phyloP scores from a whole-genome alignment of 2,329 filamentous ascomycete species.

The Curvularia spicifera region DNA sequence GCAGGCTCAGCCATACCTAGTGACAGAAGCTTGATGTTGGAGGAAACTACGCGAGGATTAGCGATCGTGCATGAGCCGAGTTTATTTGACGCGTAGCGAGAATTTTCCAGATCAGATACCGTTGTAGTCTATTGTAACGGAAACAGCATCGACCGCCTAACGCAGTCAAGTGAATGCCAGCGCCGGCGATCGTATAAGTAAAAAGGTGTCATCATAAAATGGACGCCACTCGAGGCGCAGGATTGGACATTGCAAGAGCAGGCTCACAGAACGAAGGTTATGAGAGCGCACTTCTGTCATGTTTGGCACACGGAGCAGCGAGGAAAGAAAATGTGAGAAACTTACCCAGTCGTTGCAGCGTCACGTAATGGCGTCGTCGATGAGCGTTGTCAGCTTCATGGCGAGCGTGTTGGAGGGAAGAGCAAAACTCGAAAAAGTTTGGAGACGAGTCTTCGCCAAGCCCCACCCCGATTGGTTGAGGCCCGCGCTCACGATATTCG shows the following conservation, averaged over 20 bases:
- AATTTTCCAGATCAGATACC: constrained; percentile 43
- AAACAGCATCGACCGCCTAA: constrained; percentile 41
- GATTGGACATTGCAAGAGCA: constrained; percentile 2
- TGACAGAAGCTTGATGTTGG: constrained; percentile 11
- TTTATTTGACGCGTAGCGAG: constrained; percentile 4
- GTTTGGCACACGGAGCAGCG: neutral
- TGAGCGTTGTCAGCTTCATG: constrained; percentile 20
- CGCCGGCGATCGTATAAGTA: constrained; percentile 33
- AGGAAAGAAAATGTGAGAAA: neutral
- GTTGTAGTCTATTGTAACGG: constrained; percentile 49
- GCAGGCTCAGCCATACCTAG: constrained; percentile 25
- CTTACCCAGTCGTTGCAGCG: constrained; percentile 19
- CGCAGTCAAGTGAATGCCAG: constrained; percentile 44
- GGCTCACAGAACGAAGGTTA: neutral
- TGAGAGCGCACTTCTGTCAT: neutral
- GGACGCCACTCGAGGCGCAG: neutral
- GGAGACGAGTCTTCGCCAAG: constrained; percentile 17
- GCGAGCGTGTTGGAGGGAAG: constrained; percentile 11
- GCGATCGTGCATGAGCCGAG: constrained; percentile 6
- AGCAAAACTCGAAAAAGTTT: constrained; percentile 16
- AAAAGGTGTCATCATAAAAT: constrained; percentile 37
- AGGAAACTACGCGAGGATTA: constrained; percentile 22
- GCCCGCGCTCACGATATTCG: neutral
- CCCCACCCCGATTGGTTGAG: constrained; percentile 11
- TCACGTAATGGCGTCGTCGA: constrained; percentile 21